These are phyloP conservation scores for Tricholoma flavovirens DNA, from an alignment of 768 basidiomycete species.

Conservation along the genomic window DNA sequence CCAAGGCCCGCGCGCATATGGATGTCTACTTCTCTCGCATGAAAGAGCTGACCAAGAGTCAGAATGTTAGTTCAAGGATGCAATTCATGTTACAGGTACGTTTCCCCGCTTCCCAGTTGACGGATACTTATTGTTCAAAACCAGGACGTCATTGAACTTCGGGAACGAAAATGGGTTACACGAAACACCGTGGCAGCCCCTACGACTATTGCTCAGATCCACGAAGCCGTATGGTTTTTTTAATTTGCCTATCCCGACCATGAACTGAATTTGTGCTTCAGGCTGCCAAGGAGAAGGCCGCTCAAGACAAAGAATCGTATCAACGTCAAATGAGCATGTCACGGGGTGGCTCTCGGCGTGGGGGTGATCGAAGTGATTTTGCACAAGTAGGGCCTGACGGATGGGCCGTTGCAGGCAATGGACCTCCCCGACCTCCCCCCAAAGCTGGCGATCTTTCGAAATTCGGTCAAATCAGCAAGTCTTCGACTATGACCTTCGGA, in stretches of 20 bases:
- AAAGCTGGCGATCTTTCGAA: constrained; percentile 84
- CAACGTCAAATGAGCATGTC: constrained; percentile 74
- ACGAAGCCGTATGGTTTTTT: constrained; percentile 62
- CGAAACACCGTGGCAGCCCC: constrained; percentile 74
- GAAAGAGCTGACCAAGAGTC: constrained; percentile 72
- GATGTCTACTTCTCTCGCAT: constrained; percentile 92
- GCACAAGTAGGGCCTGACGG: constrained; percentile 69
- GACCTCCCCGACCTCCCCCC: constrained; percentile 50
- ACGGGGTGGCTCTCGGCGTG: constrained; percentile 85
- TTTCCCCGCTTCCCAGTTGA: constrained; percentile 5
- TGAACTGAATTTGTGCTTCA: constrained; percentile 22
- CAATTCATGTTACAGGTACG: constrained; percentile 92
- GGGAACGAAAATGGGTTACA: constrained; percentile 74
- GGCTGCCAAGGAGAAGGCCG: constrained; percentile 80
- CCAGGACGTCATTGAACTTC: constrained; percentile 88
- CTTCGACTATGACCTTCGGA: constrained; percentile 68
- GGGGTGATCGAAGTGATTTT: constrained; percentile 58
- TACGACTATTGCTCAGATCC: constrained; percentile 83
- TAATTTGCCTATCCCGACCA: not conserved
- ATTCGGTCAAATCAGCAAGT: constrained; percentile 80
- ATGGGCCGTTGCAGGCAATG: constrained; percentile 70
- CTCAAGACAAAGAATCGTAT: constrained; percentile 52
- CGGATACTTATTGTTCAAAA: constrained; percentile 5
- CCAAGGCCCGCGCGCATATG: constrained; percentile 80
- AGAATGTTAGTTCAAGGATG: constrained; percentile 79